Conservation (phyloP, 2,329 filamentous ascomycete species). For the Talaromyces sp. region DNA sequence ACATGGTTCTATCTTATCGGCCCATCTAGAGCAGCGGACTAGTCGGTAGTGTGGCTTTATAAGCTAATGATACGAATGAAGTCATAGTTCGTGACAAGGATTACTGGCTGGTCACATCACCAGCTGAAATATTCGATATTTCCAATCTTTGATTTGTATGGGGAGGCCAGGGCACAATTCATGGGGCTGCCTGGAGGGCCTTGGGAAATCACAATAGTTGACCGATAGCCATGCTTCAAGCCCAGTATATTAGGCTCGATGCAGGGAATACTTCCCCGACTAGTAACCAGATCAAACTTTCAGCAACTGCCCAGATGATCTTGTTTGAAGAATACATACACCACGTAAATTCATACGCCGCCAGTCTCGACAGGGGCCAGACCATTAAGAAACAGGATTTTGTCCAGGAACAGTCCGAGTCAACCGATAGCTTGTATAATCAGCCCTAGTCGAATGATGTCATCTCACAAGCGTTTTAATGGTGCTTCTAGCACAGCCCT, state of each 20-base stretch:
- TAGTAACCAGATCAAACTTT: background rate
- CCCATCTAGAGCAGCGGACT: background rate
- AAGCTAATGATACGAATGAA: background rate
- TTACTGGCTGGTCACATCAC: background rate
- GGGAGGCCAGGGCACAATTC: background rate
- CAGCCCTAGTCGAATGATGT: constrained; percentile 5
- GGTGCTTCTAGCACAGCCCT: background rate
- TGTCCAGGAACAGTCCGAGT: background rate
- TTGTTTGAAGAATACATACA: background rate
- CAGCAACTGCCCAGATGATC: background rate
- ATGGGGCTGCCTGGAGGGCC: background rate
- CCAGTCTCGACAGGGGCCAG: background rate
- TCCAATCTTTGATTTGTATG: background rate
- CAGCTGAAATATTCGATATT: background rate
- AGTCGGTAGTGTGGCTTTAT: background rate
- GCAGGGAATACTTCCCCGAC: background rate
- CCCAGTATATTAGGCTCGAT: background rate
- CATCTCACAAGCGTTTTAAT: background rate
- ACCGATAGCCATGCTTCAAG: no score
- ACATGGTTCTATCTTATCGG: constrained; percentile 12
- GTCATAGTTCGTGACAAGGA: background rate
- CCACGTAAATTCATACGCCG: background rate
- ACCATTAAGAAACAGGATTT: background rate
- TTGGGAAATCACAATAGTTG: background rate
- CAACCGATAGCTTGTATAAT: background rate